These are phyloP conservation scores for Fusarium avenaceum DNA, from an alignment of 2,329 filamentous ascomycete genomes.

Conservation along the genomic window DNA sequence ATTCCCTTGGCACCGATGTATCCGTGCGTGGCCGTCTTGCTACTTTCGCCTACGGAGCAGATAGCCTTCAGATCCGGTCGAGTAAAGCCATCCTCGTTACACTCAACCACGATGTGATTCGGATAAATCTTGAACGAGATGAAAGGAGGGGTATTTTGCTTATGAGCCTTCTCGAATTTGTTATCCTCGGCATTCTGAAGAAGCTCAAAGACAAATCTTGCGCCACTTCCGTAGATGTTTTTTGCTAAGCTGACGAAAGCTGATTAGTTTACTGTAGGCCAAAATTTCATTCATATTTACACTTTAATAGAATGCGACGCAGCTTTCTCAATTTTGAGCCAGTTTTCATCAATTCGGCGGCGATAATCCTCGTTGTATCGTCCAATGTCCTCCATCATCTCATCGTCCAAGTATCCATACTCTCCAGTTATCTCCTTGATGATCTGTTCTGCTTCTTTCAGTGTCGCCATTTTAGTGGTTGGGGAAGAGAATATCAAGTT, in stretches of 20 bases:
- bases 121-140: conserved; percentile 37
- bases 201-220: conserved; percentile 41
- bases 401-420: conserved; percentile 22
- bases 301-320: conserved; percentile 35
- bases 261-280: fast-evolving
- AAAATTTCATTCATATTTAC: not conserved
- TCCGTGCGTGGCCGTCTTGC: conserved; percentile 2
- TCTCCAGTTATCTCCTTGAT: conserved; percentile 23
- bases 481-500: too few species aligned
- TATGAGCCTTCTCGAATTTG: not conserved
- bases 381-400: conserved; percentile 41
- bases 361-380: conserved; percentile 31
- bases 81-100: conserved; percentile 39
- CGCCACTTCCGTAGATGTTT: conserved; percentile 38
- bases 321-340: conserved; percentile 29
- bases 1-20: not conserved
- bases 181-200: conserved; percentile 42
- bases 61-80: conserved; percentile 26
- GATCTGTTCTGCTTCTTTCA: conserved; percentile 13
- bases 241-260: conserved; percentile 20
- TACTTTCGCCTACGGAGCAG: conserved; percentile 34
- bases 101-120: conserved; percentile 31
- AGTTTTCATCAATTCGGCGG: conserved; percentile 35
- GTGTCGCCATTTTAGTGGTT: too few species aligned
- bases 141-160: not conserved